Base-by-base conservation (phyloP, 495 filamentous ascomycete genomes). In the Hypomontagnella submonticulosa region DNA sequence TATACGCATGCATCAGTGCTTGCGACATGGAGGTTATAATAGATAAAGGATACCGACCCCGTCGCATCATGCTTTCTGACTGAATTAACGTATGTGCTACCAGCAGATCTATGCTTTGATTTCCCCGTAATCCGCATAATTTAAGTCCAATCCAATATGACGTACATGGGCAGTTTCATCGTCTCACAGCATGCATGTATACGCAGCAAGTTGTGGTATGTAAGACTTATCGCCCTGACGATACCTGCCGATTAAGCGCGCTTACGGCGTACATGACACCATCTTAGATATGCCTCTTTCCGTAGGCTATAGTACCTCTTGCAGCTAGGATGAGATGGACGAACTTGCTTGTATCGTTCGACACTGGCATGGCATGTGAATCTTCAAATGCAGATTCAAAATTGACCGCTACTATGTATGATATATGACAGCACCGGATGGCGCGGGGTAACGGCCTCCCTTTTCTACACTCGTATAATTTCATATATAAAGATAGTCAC, bases 361-460 rank as follows among this genome's bases (percentile, higher is more conserved):
- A 57, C 41, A 6, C 38, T 61, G 52, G 61, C 63, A 67, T 61
- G 52, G 61, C 63, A 67, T 67, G 63, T 61, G 63, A 61, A 47
- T 57, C 43, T 19, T n/a, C n/a, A n/a, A n/a, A n/a, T n/a, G n/a
- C n/a, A 42, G 23, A 16, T n/a, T 50, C 19, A 12, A 38, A 51
- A 49, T 27, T 34, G 59, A 53, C 49, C 40, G 30, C 52, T 38
- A n/a, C n/a, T n/a, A n/a, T n/a, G n/a, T n/a, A n/a, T 12, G 11
- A 52, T 32, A 63, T n/a, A n/a, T n/a, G n/a, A 57, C 20, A 34
- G 6, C 34, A 20, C 34, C 51, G 38, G 47, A 63, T 57, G 37
- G 37, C 18, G 18, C 44, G 52, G 52, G 38, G 27, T 9, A 10
- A 47, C 6, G 2, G 6, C 23, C 6, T 27, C 23, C 3, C 23